Conservation (phyloP, 495 filamentous ascomycete species). For the Daldinia loculata region DNA sequence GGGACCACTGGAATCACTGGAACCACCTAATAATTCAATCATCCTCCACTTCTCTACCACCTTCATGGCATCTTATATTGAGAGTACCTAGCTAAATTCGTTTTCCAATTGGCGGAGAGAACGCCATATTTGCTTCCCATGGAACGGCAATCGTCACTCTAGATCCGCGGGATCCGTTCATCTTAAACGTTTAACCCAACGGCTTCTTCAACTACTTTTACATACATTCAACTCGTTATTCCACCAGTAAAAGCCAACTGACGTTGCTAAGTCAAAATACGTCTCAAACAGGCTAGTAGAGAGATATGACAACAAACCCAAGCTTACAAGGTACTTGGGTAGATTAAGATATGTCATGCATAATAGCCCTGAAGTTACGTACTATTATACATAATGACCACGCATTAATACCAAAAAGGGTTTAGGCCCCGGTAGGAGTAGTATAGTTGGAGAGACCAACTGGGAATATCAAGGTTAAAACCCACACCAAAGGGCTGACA, state of each 20-base stretch:
- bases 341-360: slow-evolving; percentile 32
- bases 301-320: slow-evolving; percentile 2
- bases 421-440: slow-evolving; percentile 20
- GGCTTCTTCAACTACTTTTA: neutral
- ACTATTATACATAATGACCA: slow-evolving; percentile 11
- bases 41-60: slow-evolving; percentile 1
- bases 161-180: neutral
- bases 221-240: neutral
- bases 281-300: neutral
- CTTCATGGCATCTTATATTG: slow-evolving; percentile 2
- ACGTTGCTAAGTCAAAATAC: neutral
- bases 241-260: neutral
- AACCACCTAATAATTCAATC: neutral
- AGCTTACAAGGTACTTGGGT: slow-evolving; percentile 1
- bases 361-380: neutral
- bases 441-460: slow-evolving; percentile 12
- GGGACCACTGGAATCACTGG: slow-evolving; percentile 9
- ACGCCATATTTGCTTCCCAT: slow-evolving; percentile 8
- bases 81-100: slow-evolving; percentile 4
- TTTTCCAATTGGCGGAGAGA: slow-evolving; percentile 16
- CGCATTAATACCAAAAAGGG: slow-evolving; percentile 20
- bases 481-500: slow-evolving; percentile 9
- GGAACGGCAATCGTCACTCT: neutral
- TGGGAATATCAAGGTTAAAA: slow-evolving; percentile 24
- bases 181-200: neutral